Base-by-base conservation (phyloP, 495 filamentous ascomycete genomes). In the Tuber borchii region DNA sequence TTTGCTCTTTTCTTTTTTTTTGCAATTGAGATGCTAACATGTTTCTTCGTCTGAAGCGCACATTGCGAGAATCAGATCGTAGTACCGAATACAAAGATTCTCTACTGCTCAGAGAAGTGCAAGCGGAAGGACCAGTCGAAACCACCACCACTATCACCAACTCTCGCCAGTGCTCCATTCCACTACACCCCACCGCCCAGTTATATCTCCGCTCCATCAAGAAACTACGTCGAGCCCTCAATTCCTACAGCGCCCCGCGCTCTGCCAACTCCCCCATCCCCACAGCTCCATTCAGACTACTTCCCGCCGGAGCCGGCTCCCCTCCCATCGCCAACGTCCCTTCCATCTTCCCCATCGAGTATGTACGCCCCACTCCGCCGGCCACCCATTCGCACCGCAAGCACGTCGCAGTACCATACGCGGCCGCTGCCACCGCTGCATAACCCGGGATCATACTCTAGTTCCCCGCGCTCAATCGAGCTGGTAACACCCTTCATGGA, bases 21-120 rank as follows among this genome's bases (percentile, higher is more conserved):
- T 79, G 31, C 31, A 45, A 75, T 75, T 40, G 19, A 48, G 68
- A 51, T 26, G 73, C 78, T 79, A 39, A 79, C 73, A 61, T 61
- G 51, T 26, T 61, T 61, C 51, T 26, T 31, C 51, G 9, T 46
- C 69, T 51, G 46, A 76, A 92, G 91, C 82, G 87, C 90, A 73
- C 90, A 88, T 84, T 93, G 91, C 83, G 91, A 93, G 80, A 90
- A 88, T 82, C 91, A 92, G 83, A 93, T 93, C 77, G 86, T 90
- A 34, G 86, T 89, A 61, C 91, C 91, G 22, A 89, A 89, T 80
- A 89, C 89, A 77, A 86, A 86, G 43, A 86, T 91, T 69, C 69
- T 83, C 46, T 83, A 79, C 71, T 83, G 81, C 71, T 83, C 81
- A 16, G 81, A 83, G 44, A 83, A 83, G 75, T 83, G 81, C 69